Evolutionary conservation across 768 basidiomycete genomes (phyloP).

Genomic region (Boletus tylopilopsis): DNA sequence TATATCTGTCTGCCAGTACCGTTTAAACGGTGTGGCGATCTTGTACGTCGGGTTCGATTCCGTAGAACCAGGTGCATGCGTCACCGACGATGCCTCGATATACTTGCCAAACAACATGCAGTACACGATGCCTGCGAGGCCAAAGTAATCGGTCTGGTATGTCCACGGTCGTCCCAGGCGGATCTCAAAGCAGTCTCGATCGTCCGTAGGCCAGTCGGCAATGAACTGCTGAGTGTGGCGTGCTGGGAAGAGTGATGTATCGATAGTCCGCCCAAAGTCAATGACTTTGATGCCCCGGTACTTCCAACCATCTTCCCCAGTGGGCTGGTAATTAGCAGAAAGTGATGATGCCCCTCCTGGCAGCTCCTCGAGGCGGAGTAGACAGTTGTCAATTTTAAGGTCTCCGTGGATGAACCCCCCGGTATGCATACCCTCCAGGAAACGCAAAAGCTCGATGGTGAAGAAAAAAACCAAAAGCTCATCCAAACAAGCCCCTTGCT

Average conservation of each 20-base stretch:
- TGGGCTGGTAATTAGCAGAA: constrained; percentile 70
- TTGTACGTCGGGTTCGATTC: constrained; percentile 44
- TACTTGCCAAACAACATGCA: constrained; percentile 98
- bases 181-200: constrained; percentile 89
- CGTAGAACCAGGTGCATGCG: constrained; percentile 30
- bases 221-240: constrained; percentile 66
- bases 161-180: constrained; percentile 84
- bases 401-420: constrained; percentile 95
- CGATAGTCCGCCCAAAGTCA: constrained; percentile 96
- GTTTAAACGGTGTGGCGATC: constrained; percentile 75
- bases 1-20: constrained; percentile 92
- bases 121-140: constrained; percentile 91
- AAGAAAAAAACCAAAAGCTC: constrained; percentile 96
- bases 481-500: constrained; percentile 79
- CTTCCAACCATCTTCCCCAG: constrained; percentile 81
- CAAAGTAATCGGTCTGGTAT: constrained; percentile 94
- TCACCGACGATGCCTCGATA: constrained; percentile 69
- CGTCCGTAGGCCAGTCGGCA: constrained; percentile 87
- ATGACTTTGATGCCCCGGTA: constrained; percentile 89
- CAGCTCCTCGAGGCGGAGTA: constrained; percentile 86
- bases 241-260: constrained; percentile 74
- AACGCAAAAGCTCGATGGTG: constrained; percentile 80
- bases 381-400: constrained; percentile 98
- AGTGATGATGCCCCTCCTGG: constrained; percentile 68
- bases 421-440: constrained; percentile 77